A percentile compares a stretch with the other conserved stretches of the same genome.
phyloP scores from a whole-genome alignment of 768 basidiomycete species.

The Chalciporus pseudorubinellus region DNA sequence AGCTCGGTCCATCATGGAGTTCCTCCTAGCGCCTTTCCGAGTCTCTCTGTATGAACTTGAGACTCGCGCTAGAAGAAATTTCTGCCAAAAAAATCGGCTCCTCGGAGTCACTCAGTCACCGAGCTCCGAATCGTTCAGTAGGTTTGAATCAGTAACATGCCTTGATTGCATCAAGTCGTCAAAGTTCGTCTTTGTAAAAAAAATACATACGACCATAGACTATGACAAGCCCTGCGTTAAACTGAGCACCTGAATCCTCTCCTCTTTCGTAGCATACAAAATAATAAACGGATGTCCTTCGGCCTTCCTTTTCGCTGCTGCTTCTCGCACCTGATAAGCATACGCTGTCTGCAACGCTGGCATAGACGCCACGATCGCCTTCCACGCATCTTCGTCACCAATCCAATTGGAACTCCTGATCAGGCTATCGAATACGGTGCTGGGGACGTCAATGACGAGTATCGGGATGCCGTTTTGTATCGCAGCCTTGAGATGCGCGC shows the following conservation, averaged over 20 bases:
- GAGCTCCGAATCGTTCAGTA: too few relatives aligned
- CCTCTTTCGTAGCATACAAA: slow-evolving; percentile 67
- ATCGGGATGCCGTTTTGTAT: slow-evolving; percentile 61
- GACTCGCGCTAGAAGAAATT: too few relatives aligned
- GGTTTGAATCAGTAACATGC: too few relatives aligned
- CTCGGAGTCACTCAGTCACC: too few relatives aligned
- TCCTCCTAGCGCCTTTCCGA: too few relatives aligned
- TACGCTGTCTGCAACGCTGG: slow-evolving; percentile 59
- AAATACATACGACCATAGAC: not conserved
- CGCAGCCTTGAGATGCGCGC: slow-evolving; percentile 54
- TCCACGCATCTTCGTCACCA: slow-evolving; percentile 75
- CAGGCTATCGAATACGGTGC: slow-evolving; percentile 61
- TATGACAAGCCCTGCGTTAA: slow-evolving; percentile 25
- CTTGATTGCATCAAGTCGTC: not conserved
- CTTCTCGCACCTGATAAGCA: slow-evolving; percentile 66
- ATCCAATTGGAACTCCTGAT: slow-evolving; percentile 60
- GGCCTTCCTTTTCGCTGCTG: slow-evolving; percentile 54
- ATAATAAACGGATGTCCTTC: slow-evolving; percentile 65
- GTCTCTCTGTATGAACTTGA: too few relatives aligned
- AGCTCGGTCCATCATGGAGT: too few relatives aligned
- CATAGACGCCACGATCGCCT: slow-evolving; percentile 51
- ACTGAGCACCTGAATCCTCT: slow-evolving; percentile 60
- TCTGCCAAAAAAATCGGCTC: too few relatives aligned
- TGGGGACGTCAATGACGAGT: slow-evolving; percentile 69
- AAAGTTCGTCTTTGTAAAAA: not conserved